Percentiles rank a stretch among this genome's conserved stretches.
These are phyloP conservation scores for Linum trigynum DNA, from an alignment of 345 rosid genomes.

Conservation along the genomic window DNA sequence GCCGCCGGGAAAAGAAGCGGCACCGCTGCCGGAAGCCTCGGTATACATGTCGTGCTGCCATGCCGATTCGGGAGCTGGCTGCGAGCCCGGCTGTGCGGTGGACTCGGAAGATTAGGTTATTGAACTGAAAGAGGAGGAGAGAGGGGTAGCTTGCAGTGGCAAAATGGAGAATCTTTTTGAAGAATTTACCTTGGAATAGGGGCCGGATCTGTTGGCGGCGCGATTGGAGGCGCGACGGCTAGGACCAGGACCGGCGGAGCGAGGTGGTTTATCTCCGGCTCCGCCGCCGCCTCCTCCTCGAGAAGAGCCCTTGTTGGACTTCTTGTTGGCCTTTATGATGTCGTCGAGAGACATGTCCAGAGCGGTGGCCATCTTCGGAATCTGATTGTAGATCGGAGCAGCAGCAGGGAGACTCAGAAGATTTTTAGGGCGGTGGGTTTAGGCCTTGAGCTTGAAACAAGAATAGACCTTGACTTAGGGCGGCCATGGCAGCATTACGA, in stretches of 20 bases:
- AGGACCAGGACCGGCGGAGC: constrained; percentile 2
- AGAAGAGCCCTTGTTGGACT: background rate
- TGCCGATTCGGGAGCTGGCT: background rate
- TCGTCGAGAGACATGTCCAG: constrained; percentile 10
- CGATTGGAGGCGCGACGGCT: constrained; percentile 4
- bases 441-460: background rate
- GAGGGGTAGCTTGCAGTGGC: background rate
- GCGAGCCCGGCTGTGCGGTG: background rate
- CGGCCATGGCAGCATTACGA: background rate
- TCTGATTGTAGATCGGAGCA: background rate
- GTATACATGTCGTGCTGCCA: background rate
- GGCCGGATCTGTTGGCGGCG: constrained; percentile 5
- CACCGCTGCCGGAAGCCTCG: background rate
- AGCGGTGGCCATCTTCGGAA: background rate
- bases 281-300: background rate
- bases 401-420: background rate
- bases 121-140: background rate
- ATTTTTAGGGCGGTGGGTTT: background rate
- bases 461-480: background rate
- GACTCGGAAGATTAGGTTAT: background rate
- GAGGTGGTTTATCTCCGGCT: background rate
- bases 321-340: constrained; percentile 3
- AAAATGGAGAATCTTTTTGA: background rate
- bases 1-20: background rate
- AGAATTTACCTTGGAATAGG: constrained; percentile 3